phyloP scores from a whole-genome alignment of 768 basidiomycete species.

The Termitomyces sp. region DNA sequence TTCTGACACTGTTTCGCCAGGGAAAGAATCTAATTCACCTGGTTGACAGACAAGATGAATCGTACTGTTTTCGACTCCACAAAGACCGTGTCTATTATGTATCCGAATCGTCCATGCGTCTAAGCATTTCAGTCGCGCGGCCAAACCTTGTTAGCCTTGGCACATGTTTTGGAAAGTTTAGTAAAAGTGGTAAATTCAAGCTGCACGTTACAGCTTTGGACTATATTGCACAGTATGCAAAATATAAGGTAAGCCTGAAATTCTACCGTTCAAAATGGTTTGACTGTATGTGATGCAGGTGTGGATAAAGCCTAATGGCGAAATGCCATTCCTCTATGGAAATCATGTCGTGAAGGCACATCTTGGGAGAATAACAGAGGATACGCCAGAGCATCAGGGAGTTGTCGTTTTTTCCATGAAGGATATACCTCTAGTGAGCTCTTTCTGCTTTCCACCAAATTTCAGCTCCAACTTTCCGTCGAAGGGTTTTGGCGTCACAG shows the following conservation, averaged over 20 bases:
- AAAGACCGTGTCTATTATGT: slow-evolving; percentile 96
- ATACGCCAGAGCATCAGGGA: slow-evolving; percentile 98
- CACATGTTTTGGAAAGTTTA: slow-evolving; percentile 97
- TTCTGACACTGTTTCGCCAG: slow-evolving; percentile 35
- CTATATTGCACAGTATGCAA: slow-evolving; percentile 92
- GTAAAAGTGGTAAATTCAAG: slow-evolving; percentile 96
- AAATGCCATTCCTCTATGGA: slow-evolving; percentile 99
- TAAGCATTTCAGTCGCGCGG: slow-evolving; percentile 88
- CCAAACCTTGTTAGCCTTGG: slow-evolving; percentile 91
- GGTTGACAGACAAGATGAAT: slow-evolving; percentile 91
- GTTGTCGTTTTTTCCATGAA: slow-evolving; percentile 96
- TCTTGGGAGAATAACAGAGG: slow-evolving; percentile 97
- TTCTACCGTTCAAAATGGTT: neutral
- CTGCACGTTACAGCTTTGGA: slow-evolving; percentile 93
- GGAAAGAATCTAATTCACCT: slow-evolving; percentile 96
- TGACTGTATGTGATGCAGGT: slow-evolving; percentile 46
- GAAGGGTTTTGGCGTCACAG: slow-evolving; percentile 97
- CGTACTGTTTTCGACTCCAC: slow-evolving; percentile 94
- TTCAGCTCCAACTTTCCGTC: neutral
- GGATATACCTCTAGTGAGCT: slow-evolving; percentile 83
- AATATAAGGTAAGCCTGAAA: slow-evolving; percentile 74
- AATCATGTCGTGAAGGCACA: slow-evolving; percentile 99
- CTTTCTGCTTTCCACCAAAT: neutral
- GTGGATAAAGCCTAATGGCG: slow-evolving; percentile 99
- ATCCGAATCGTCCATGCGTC: slow-evolving; percentile 90